These are phyloP conservation scores for Lumnitzera racemosa DNA, from an alignment of 345 rosid genomes.

Conservation along the genomic window DNA sequence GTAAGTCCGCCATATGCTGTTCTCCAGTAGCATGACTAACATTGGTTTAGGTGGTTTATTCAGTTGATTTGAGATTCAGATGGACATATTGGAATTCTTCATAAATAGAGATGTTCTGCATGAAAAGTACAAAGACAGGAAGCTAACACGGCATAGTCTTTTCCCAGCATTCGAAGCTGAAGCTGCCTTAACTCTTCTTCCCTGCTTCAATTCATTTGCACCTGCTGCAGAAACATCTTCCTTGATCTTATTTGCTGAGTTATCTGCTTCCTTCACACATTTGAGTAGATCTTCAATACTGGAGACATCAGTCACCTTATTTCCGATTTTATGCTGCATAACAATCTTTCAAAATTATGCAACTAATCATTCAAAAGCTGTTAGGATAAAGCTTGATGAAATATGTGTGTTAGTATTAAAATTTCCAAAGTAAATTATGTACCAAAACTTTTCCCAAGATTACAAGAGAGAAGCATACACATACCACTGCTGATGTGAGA, in stretches of 20 bases:
- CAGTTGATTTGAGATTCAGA: not conserved
- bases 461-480: constrained; percentile 14
- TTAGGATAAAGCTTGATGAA: too few relatives aligned
- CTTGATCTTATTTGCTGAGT: constrained; percentile 9
- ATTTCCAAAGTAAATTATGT: too few relatives aligned
- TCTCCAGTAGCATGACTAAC: too few relatives aligned
- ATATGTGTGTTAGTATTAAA: too few relatives aligned
- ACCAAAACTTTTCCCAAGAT: too few relatives aligned
- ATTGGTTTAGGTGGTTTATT: too few relatives aligned
- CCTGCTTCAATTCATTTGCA: constrained; percentile 16
- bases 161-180: constrained; percentile 3
- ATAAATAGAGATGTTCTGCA: not conserved
- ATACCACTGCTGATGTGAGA: constrained; percentile 50
- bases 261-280: constrained; percentile 32
- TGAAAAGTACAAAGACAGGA: constrained; percentile 3
- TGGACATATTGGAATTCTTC: not conserved
- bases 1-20: too few relatives aligned
- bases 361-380: too few relatives aligned
- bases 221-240: constrained; percentile 17
- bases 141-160: constrained; percentile 49
- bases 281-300: constrained; percentile 59
- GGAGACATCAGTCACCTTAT: constrained; percentile 19
- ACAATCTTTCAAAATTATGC: not conserved
- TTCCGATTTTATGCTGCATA: constrained; percentile 40
- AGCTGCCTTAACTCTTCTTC: not conserved